These are phyloP conservation scores for Leptographium radiaticola DNA, from an alignment of 2,329 filamentous ascomycete species.

Conservation along the genomic window DNA sequence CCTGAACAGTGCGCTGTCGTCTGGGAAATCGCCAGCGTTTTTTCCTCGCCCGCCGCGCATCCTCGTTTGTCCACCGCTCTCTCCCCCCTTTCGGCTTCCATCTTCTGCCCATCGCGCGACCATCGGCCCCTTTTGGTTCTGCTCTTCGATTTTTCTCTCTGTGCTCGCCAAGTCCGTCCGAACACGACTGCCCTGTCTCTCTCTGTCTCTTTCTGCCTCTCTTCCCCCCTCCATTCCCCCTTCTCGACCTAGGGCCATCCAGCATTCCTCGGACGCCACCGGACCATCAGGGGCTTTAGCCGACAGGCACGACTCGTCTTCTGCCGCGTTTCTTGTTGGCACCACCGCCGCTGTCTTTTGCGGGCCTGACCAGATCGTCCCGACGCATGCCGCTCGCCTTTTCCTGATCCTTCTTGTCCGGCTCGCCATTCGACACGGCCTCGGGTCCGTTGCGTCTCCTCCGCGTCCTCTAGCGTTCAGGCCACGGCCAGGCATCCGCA, in stretches of 20 bases:
- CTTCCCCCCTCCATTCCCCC: neutral
- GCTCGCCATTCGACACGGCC: slow-evolving; percentile 9
- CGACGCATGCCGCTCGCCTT: neutral
- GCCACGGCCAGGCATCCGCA: neutral
- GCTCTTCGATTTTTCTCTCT: too few species aligned
- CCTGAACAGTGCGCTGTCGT: neutral
- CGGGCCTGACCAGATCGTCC: neutral
- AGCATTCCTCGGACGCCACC: neutral
- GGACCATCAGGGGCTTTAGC: neutral
- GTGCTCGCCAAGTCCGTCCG: too few species aligned
- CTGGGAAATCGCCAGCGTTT: neutral
- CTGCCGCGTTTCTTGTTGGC: too few species aligned
- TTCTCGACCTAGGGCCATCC: neutral
- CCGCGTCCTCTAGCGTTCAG: neutral
- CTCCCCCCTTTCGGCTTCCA: neutral
- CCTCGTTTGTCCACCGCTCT: neutral
- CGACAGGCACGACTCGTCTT: neutral
- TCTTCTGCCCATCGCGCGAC: neutral
- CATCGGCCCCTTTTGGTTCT: too few species aligned
- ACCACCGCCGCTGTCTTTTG: neutral
- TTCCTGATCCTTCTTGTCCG: neutral
- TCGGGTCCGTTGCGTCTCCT: neutral
- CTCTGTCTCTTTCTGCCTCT: neutral
- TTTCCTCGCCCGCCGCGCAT: neutral
- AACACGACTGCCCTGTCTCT: neutral